Percentiles rank a stretch among this genome's conserved stretches.
Conservation (phyloP, 208 protist species). For the Trypanosoma rangeli region DNA sequence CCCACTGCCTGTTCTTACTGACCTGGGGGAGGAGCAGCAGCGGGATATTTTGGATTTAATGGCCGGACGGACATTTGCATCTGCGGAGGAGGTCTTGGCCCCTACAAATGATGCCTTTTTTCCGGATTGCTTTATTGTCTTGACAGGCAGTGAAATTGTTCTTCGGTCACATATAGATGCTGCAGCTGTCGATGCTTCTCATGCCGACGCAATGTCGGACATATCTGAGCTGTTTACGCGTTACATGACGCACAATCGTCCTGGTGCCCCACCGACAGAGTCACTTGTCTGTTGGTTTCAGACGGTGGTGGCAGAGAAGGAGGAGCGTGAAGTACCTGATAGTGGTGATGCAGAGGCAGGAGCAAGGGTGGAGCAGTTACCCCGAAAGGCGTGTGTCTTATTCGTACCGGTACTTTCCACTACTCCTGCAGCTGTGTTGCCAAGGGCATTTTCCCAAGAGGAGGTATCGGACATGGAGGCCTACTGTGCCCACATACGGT, state of each 20-base stretch:
- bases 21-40: conserved; percentile 48
- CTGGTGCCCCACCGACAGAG: conserved; percentile 26
- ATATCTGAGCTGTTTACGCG: conserved; percentile 33
- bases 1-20: conserved; percentile 43
- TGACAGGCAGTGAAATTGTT: conserved; percentile 37
- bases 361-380: conserved; percentile 20
- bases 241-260: conserved; percentile 33
- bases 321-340: conserved; percentile 15
- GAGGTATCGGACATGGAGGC: neutral
- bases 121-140: conserved; percentile 58
- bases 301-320: conserved; percentile 49
- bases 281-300: conserved; percentile 70
- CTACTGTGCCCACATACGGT: conserved; percentile 23
- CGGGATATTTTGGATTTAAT: conserved; percentile 25
- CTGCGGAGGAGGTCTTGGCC: conserved; percentile 30
- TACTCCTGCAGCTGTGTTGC: neutral
- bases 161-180: conserved; percentile 43
- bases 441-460: neutral
- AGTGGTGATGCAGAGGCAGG: conserved; percentile 19
- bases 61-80: conserved; percentile 17
- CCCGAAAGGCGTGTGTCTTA: conserved; percentile 45
- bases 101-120: conserved; percentile 68
- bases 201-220: neutral
- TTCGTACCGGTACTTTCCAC: conserved; percentile 23
- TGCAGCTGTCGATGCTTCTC: neutral